Conservation (phyloP, 495 filamentous ascomycete species). For the Tetracladium marchalianum region DNA sequence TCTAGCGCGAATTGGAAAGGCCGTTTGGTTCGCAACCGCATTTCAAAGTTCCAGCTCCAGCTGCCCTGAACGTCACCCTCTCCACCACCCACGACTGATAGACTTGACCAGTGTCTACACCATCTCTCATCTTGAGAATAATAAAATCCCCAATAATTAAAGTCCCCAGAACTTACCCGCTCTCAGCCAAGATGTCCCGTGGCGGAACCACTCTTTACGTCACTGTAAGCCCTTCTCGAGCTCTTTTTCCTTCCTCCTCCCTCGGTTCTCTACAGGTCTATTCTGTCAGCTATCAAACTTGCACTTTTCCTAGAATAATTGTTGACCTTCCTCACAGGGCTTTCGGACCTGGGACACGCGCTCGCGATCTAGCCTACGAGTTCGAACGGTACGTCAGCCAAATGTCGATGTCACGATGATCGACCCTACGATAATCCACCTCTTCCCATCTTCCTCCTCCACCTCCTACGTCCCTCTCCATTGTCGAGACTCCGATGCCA, state of each 20-base stretch:
- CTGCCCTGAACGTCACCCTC: no score
- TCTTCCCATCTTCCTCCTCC: conserved; percentile 21
- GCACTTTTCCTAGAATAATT: conserved; percentile 23
- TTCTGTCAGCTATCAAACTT: background rate
- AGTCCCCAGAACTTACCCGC: background rate
- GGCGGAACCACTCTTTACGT: conserved; percentile 94
- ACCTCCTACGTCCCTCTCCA: conserved; percentile 23
- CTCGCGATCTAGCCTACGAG: conserved; percentile 99
- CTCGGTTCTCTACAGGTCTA: background rate
- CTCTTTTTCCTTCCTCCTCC: background rate
- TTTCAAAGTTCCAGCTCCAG: no score
- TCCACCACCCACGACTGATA: no score
- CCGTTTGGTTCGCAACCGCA: no score
- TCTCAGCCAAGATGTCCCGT: conserved; percentile 63
- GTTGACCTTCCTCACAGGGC: conserved; percentile 33
- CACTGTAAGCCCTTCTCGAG: conserved; percentile 22
- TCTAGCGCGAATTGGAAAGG: no score
- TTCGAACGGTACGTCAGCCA: conserved; percentile 92
- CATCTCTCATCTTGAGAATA: no score
- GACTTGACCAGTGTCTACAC: no score
- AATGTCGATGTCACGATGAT: conserved; percentile 34
- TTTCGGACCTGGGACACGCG: conserved; percentile 98
- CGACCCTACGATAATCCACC: conserved; percentile 30
- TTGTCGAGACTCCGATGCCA: conserved; percentile 24
- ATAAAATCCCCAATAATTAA: no score